Evolutionary conservation across 495 filamentous ascomycete species (phyloP), one percentile per base, ranked within the genome.

Genomic region (Annulohypoxylon moriforme): DNA sequence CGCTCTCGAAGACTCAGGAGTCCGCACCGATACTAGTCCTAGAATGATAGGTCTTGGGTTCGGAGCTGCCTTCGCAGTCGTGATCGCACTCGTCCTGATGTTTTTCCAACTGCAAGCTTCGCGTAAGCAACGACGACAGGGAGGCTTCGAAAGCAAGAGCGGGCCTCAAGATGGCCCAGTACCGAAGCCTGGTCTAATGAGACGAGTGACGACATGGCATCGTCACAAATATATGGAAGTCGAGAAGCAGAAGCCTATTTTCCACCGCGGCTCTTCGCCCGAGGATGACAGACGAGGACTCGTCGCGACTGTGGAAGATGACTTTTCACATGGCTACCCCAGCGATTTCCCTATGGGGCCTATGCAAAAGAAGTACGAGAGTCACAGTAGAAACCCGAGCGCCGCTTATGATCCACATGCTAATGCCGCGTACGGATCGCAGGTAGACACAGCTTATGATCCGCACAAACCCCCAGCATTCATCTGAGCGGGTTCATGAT

Each of bases 151-250:
- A 50, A 60, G 24, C 67, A 69, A 53, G 53, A 57, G 2, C 49
- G 46, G 25, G 49, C 49, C n/a, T 27, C 22, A 16, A 55, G 61
- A 25, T n/a, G 64, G n/a, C 40, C 27, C 40, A 7, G 40, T 36
- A 31, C 25, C 56, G 3, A 18, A 56, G 18, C 22, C 4, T n/a
- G 59, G 47, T 1, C 58, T 76, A 29, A 34, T 75, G 20, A 55
- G 47, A 20, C 68, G 69, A 4, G 36, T 78, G 4, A 74, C 71
- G 0, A 71, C 71, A n/a, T 73, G 69, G 64, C 53, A 60, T 9
- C 72, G 65, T 3, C 79, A 79, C 62, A 78, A 75, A 52, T 83
- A 83, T 38, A 73, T 75, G 10, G 76, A 77, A 64, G 59, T 82
- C 50, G 79, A 81, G 46, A 72, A 73, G 49, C 77, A 79, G 36